Conservation (phyloP, 2,329 filamentous ascomycete genomes). For the Botrytis aclada region DNA sequence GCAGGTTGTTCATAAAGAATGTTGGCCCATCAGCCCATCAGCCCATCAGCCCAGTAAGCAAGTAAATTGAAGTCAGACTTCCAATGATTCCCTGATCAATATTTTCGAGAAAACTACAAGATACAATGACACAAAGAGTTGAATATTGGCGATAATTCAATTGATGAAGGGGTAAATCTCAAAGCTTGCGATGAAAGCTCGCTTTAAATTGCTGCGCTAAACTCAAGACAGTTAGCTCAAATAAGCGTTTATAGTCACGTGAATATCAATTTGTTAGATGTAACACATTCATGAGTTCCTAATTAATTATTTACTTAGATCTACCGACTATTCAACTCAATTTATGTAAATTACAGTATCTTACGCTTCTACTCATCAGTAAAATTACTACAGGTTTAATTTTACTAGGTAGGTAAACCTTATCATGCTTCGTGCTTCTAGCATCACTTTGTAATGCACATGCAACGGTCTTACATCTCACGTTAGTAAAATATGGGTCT, state of each 20-base stretch:
- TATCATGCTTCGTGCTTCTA: not conserved
- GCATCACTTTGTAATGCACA: not conserved
- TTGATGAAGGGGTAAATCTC: constrained; percentile 1
- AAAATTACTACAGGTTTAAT: not conserved
- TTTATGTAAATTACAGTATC: not conserved
- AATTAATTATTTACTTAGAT: not conserved
- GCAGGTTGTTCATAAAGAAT: not conserved
- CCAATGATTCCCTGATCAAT: not conserved
- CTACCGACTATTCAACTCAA: not conserved
- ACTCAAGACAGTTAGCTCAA: not conserved
- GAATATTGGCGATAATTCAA: not conserved
- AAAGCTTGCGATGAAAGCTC: not conserved
- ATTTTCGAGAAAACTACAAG: too few relatives aligned
- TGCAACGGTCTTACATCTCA: not conserved
- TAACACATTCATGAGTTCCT: not conserved
- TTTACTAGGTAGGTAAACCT: not conserved
- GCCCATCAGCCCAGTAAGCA: not conserved
- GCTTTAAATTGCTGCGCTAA: not conserved
- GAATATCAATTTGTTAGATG: accelerated
- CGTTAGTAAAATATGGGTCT: not conserved
- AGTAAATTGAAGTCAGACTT: not conserved
- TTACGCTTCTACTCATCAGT: not conserved
- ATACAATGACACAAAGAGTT: not conserved
- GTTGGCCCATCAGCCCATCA: not conserved
- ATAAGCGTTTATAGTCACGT: accelerated